phyloP scores from a whole-genome alignment of 176 grass and related monocot species.

The Metroxylon sagu region DNA sequence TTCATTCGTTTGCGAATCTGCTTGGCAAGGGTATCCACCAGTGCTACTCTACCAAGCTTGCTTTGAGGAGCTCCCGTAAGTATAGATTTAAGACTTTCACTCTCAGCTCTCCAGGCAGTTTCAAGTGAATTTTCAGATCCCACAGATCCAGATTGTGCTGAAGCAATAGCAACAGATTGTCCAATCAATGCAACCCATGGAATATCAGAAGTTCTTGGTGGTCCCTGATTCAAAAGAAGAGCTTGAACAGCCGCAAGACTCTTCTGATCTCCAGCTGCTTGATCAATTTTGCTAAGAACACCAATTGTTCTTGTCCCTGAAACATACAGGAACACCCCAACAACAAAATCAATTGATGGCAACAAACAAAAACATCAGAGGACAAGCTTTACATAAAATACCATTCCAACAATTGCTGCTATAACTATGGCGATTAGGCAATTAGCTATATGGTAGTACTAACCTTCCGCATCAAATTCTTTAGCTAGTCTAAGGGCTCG shows the following conservation, averaged over 20 bases:
- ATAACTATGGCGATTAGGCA: constrained; percentile 3
- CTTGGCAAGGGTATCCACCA: constrained; percentile 75
- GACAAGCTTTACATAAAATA: not conserved
- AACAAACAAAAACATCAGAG: not conserved
- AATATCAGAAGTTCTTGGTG: constrained; percentile 57
- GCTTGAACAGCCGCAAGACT: constrained; percentile 61
- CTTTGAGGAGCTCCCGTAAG: constrained; percentile 47
- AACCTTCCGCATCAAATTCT: constrained; percentile 91
- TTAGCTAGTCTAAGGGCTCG: constrained; percentile 81
- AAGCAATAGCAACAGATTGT: constrained; percentile 49
- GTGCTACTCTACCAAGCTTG: constrained; percentile 58
- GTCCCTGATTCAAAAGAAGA: constrained; percentile 57
- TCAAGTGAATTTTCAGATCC: constrained; percentile 55
- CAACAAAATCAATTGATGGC: not conserved
- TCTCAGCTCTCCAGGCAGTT: constrained; percentile 67
- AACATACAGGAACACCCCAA: constrained; percentile 26
- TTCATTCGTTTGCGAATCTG: constrained; percentile 62
- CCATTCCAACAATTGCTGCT: not conserved
- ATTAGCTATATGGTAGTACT: constrained; percentile 20
- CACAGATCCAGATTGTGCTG: constrained; percentile 43
- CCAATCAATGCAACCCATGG: constrained; percentile 70
- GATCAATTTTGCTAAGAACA: constrained; percentile 85
- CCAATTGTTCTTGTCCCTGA: constrained; percentile 92
- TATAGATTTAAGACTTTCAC: constrained; percentile 62
- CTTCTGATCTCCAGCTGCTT: constrained; percentile 68